These are phyloP conservation scores for Dioscorea zingiberensis DNA, from an alignment of 106 monocot genomes.

Conservation along the genomic window DNA sequence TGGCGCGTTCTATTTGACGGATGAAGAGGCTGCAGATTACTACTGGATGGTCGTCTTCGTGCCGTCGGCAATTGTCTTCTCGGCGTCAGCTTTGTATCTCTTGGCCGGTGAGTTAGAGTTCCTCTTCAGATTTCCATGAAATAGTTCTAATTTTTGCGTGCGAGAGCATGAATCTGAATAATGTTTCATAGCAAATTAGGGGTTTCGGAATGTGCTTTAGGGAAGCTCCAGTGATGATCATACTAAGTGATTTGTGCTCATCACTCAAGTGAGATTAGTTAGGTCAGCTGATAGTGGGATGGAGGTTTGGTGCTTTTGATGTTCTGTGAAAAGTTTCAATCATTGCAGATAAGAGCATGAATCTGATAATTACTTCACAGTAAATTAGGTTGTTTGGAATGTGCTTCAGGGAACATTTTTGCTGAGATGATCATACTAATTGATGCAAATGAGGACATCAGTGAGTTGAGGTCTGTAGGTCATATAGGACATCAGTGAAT, in stretches of 20 bases:
- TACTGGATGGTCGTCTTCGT: slow-evolving; percentile 94
- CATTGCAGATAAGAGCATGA: too few species aligned
- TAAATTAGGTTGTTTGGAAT: too few species aligned
- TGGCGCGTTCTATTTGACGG: slow-evolving; percentile 77
- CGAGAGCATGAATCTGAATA: not conserved
- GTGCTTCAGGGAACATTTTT: too few species aligned
- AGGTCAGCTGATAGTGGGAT: too few species aligned
- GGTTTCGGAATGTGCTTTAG: not conserved
- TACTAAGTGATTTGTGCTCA: not conserved
- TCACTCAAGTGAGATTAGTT: not conserved
- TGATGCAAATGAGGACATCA: too few species aligned
- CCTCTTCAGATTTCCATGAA: too few species aligned
- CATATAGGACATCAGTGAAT: too few species aligned
- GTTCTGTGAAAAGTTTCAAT: not conserved
- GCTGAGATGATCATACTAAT: too few species aligned
- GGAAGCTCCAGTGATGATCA: not conserved
- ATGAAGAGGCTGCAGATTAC: slow-evolving; percentile 75
- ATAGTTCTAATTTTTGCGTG: too few species aligned
- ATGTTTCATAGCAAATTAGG: not conserved
- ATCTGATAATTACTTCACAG: too few species aligned
- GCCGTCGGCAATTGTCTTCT: slow-evolving; percentile 66
- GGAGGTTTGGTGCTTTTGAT: too few species aligned
- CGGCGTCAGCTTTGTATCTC: slow-evolving; percentile 53
- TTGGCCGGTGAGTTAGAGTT: slow-evolving; percentile 47
- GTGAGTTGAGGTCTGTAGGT: too few species aligned